Evolutionary conservation across 2,329 filamentous ascomycete genomes (phyloP), one percentile per base, ranked within the genome.

Genomic region (Parafenestella ontariensis): DNA sequence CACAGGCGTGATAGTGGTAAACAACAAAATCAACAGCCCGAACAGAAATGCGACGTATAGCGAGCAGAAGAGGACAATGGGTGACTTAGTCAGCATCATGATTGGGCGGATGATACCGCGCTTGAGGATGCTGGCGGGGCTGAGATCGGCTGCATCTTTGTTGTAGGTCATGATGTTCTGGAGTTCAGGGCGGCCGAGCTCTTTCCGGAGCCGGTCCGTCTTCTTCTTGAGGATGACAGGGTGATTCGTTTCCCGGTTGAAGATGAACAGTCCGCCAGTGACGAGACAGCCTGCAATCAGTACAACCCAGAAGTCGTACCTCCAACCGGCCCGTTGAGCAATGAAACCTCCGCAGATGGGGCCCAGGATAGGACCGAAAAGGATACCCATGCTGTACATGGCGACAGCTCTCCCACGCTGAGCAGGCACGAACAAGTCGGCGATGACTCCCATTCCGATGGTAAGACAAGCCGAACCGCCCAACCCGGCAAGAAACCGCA

Each of bases 181-280:
- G 28, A 81, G 75, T 34, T 81, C 78, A 4, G 77, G 77, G 2
- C 83, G 76, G 7, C 72, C 64, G 28, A 76, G 64, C 9, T 82
- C 78, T 52, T 78, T 80, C 9, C 76, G 69, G 7, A 75, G 57
- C 31, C 81, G 81, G 0, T 82, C 84, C 0, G 90, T 77, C 88
- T 76, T 76, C 66, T 89, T 89, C 31, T 78, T 70, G 8, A 85
- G 67, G 1, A 85, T 66, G 4, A 78, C 65, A 0, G 77, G 73
- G 3, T 76, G 77, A 62, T 83, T 83, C 0, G 81, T 82, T 58
- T 85, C 82, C 11, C 69, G 64, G 61, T 79, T 69, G 55, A 78
- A 69, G 36, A 80, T 49, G 46, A 81, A 59, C 3, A 76, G 65
- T 6, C 69, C 64, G 17, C 28, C 29, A 1, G 68, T 70, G 11